These are phyloP conservation scores for Punctularia strigosozonata DNA, from an alignment of 768 basidiomycete species.

Conservation along the genomic window DNA sequence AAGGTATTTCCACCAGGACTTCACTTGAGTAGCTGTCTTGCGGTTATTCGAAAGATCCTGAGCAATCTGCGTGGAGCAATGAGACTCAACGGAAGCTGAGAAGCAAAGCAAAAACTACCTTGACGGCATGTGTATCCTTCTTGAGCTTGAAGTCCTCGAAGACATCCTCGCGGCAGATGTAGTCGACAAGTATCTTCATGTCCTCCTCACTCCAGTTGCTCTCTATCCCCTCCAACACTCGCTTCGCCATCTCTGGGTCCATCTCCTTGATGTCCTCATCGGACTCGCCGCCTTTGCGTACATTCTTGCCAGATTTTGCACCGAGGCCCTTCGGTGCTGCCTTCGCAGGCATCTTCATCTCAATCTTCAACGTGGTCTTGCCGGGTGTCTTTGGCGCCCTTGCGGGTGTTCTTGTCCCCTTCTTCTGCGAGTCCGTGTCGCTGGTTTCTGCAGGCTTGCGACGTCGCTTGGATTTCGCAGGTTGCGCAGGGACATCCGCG, in stretches of 20 bases:
- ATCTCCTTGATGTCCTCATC: neutral
- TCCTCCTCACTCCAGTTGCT: neutral
- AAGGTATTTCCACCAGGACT: neutral
- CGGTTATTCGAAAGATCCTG: neutral
- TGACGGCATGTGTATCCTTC: neutral
- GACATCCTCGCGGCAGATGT: neutral
- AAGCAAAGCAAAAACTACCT: neutral
- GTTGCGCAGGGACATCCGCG: too few species aligned
- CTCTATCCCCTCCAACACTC: neutral
- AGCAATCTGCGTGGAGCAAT: neutral
- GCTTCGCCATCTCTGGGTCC: neutral
- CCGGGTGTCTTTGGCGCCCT: too few species aligned
- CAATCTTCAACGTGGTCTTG: neutral
- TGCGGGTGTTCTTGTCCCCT: too few species aligned
- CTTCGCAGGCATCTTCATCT: neutral
- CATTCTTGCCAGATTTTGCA: neutral
- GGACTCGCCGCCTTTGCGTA: neutral
- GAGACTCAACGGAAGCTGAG: neutral
- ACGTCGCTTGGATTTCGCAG: too few species aligned
- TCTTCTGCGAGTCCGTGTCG: too few species aligned
- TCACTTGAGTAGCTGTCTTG: neutral
- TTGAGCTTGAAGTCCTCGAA: neutral
- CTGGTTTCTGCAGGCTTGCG: too few species aligned
- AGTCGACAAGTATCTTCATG: neutral
- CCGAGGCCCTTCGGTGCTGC: neutral